phyloP scores from a whole-genome alignment of 139 green algal species.

The Haematococcus lacustris region DNA sequence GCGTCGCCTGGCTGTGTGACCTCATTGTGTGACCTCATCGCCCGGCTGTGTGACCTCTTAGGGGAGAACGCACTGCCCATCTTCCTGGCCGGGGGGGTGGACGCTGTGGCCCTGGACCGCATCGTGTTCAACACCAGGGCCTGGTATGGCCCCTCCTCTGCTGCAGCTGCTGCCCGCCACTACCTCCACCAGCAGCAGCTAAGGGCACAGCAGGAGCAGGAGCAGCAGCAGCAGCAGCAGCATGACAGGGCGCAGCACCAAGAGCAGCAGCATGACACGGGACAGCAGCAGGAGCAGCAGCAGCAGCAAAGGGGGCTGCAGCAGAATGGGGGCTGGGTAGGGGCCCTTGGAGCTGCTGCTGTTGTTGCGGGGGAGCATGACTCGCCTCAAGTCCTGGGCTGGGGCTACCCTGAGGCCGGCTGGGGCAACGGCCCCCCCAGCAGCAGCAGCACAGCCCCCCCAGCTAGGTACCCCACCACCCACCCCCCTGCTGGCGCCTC shows the following conservation, averaged over 20 bases:
- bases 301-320: constrained; percentile 9
- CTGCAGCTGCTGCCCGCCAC: neutral
- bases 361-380: too few relatives aligned
- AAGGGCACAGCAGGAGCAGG: neutral
- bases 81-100: constrained; percentile 51
- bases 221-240: constrained; percentile 5
- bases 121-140: constrained; percentile 60
- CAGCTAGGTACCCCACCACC: too few relatives aligned
- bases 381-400: too few relatives aligned
- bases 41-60: constrained; percentile 28
- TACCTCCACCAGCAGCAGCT: constrained; percentile 5
- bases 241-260: constrained; percentile 1
- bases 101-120: constrained; percentile 60
- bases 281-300: neutral
- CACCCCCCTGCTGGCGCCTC: too few relatives aligned
- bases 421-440: too few relatives aligned
- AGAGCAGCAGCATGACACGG: neutral
- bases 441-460: too few relatives aligned
- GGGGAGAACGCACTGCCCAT: constrained; percentile 93
- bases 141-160: constrained; percentile 1
- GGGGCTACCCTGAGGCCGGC: too few relatives aligned
- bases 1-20: too few relatives aligned
- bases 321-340: neutral
- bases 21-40: neutral
- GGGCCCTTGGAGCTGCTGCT: too few relatives aligned